Evolutionary conservation across 2,329 filamentous ascomycete genomes (phyloP).

Genomic region (Fusarium liriodendri): DNA sequence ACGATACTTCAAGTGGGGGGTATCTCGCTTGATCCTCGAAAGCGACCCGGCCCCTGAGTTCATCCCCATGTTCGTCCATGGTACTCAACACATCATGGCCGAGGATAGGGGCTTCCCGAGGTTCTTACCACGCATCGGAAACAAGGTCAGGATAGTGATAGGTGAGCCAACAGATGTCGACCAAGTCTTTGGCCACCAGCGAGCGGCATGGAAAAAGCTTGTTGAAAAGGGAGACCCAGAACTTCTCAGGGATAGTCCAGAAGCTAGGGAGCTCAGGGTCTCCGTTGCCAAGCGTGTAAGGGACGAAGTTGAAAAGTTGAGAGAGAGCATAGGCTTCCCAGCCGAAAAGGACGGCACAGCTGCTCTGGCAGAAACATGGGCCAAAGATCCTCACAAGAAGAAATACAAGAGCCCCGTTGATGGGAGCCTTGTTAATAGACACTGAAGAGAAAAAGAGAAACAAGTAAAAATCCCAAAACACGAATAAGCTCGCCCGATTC

Average conservation of each 20-base stretch:
- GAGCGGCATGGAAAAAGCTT: conserved; percentile 78
- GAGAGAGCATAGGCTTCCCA: conserved; percentile 76
- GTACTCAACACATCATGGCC: conserved; percentile 88
- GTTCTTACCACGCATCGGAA: conserved; percentile 80
- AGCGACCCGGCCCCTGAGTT: conserved; percentile 87
- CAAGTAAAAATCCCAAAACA: conserved; percentile 5
- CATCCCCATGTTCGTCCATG: conserved; percentile 94
- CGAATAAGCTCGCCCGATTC: conserved; percentile 13
- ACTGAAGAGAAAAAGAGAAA: conserved; percentile 37
- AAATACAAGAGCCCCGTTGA: conserved; percentile 66
- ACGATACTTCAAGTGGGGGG: conserved; percentile 98
- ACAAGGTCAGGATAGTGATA: conserved; percentile 78
- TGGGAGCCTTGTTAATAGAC: conserved; percentile 60
- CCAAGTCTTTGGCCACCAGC: conserved; percentile 79
- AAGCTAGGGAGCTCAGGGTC: conserved; percentile 77
- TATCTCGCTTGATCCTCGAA: conserved; percentile 91
- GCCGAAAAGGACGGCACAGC: conserved; percentile 82
- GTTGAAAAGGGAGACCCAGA: conserved; percentile 62
- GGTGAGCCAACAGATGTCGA: conserved; percentile 83
- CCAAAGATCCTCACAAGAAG: conserved; percentile 60
- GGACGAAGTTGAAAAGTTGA: conserved; percentile 82
- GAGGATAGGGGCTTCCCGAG: conserved; percentile 84
- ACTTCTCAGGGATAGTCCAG: conserved; percentile 55
- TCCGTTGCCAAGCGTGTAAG: conserved; percentile 85
- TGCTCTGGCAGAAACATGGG: conserved; percentile 85